Percentiles rank a stretch among this genome's conserved stretches.
Conservation (phyloP, 192 early-diverging fungal species). For the Coemansia sp. region DNA sequence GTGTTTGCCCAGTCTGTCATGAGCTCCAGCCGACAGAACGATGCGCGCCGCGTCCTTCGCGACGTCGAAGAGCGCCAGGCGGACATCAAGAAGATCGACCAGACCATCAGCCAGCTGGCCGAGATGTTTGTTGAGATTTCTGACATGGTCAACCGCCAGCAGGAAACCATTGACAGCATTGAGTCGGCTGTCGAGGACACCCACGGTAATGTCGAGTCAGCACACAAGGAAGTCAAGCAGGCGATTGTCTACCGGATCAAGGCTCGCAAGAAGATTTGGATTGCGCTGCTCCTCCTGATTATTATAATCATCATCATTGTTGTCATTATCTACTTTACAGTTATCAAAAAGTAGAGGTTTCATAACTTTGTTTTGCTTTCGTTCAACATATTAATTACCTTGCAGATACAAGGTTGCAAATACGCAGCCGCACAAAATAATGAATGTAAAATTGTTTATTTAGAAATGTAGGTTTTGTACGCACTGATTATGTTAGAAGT, state of each 20-base stretch:
- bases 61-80: constrained; percentile 52
- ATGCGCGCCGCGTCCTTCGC: constrained; percentile 47
- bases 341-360: constrained; percentile 46
- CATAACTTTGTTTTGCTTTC: not conserved
- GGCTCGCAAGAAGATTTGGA: constrained; percentile 57
- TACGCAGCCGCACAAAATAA: not conserved
- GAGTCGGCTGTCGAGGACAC: constrained; percentile 49
- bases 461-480: not conserved
- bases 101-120: constrained; percentile 45
- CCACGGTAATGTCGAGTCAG: constrained; percentile 36
- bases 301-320: constrained; percentile 56
- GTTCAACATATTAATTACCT: not conserved
- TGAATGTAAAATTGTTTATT: not conserved
- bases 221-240: constrained; percentile 46
- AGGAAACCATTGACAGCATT: constrained; percentile 54
- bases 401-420: not conserved
- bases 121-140: constrained; percentile 52
- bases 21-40: constrained; percentile 29
- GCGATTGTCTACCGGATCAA: constrained; percentile 52
- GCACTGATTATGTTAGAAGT: not conserved
- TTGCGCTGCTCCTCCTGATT: constrained; percentile 35
- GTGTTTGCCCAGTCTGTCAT: constrained; percentile 55
- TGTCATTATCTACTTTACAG: constrained; percentile 55
- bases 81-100: constrained; percentile 54
- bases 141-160: constrained; percentile 56